Conservation (phyloP, 2,329 filamentous ascomycete genomes). For the Trichoderma arundinaceum region DNA sequence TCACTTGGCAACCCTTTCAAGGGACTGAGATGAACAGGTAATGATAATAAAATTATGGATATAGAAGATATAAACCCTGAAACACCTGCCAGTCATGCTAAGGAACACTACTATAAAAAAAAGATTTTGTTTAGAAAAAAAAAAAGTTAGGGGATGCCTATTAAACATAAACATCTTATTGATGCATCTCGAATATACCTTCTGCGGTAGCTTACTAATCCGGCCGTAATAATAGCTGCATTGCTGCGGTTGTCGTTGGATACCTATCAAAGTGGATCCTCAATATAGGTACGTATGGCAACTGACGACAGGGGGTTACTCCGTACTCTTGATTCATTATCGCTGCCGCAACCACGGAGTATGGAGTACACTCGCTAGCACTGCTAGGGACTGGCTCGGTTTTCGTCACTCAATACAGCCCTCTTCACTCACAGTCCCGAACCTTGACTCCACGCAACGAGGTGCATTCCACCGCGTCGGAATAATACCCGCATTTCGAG, state of each 20-base stretch:
- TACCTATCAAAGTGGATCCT: conserved; percentile 6
- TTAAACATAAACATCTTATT: too few species aligned
- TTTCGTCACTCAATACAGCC: conserved; percentile 20
- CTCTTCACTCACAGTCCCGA: conserved; percentile 24
- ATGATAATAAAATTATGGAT: too few species aligned
- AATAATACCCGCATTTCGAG: conserved; percentile 32
- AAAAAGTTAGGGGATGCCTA: too few species aligned
- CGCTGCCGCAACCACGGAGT: conserved; percentile 12
- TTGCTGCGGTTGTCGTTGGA: conserved; percentile 6
- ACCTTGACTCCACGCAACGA: conserved; percentile 16
- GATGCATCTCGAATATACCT: too few species aligned
- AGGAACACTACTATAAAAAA: too few species aligned
- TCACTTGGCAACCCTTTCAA: too few species aligned
- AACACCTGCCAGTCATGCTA: too few species aligned
- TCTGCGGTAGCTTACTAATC: background rate
- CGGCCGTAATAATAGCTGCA: background rate
- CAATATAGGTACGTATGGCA: background rate
- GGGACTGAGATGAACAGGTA: too few species aligned
- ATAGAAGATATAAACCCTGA: too few species aligned
- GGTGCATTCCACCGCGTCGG: conserved; percentile 29
- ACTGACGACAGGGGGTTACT: conserved; percentile 19
- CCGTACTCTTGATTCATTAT: conserved; percentile 16
- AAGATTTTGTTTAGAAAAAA: too few species aligned
- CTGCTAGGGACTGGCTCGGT: conserved; percentile 26
- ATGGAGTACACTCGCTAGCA: conserved; percentile 27